Evolutionary conservation across 2,329 filamentous ascomycete species (phyloP), one percentile per base, ranked within the genome.

Genomic region (Penicillium concentricum): DNA sequence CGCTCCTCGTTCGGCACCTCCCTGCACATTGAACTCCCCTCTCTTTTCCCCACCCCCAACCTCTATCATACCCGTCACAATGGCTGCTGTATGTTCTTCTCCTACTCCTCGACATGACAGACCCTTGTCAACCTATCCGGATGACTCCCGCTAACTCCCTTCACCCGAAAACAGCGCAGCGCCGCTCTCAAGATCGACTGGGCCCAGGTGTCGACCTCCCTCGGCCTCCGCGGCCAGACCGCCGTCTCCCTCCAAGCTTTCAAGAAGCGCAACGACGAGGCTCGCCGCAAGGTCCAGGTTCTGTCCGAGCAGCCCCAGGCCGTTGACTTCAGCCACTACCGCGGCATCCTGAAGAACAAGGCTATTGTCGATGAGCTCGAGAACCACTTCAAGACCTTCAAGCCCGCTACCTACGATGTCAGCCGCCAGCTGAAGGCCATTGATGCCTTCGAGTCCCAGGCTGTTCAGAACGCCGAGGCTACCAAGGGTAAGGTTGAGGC

Each of bases 181-280:
- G 92, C 93, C 84, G 92, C 93, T 80, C 87, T 95, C 81, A 99
- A 97, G 87, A 87, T 99, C 85, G 94, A 99, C 88, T 99, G 94
- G 94, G 87, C 87, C 82, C 94, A 95, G 83, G 87, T 99, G 74
- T 89, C 89, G 80, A 87, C 85, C 81, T 95, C 93, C 75, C 92
- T 99, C 73, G 93, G 93, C 78, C 91, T 99, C 78, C 91, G 91
- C 79, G 94, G 94, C 78, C 90, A 92, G 82, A 99, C 94, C 69
- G 92, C 91, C 69, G 81, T 88, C 72, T 89, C 93, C 61, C 91
- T 99, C 61, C 89, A 93, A 78, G 86, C 91, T 67, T 99, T 99
- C 89, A 99, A 99, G 87, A 94, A 96, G 87, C 92, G 94, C 82
- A 97, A 97, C 84, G 94, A 99, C 77, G 92, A 97, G 77, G 93